A percentile compares a stretch with the other conserved stretches of the same genome.
Conservation (phyloP, 2,329 filamentous ascomycete species). For the Claviceps sp. region DNA sequence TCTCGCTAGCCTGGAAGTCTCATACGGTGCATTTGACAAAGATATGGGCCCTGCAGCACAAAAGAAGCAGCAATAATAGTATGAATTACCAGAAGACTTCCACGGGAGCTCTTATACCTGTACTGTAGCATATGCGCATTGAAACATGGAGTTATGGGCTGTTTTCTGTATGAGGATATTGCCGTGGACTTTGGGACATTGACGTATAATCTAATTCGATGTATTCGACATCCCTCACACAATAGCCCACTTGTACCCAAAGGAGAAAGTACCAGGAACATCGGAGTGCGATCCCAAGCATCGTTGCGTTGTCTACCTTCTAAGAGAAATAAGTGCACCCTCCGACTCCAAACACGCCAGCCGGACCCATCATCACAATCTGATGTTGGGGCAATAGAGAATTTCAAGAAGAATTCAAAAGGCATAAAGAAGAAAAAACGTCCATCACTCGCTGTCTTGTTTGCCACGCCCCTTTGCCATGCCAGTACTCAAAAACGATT, state of each 20-base stretch:
- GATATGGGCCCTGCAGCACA: constrained; percentile 82
- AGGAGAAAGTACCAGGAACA: not conserved
- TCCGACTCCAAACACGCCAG: constrained; percentile 2
- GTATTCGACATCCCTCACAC: not conserved
- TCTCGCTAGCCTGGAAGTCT: constrained; percentile 69
- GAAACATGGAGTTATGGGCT: constrained; percentile 9
- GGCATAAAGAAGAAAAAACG: not conserved
- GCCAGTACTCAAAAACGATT: not conserved
- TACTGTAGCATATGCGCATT: constrained; percentile 8
- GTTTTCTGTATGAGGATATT: not conserved
- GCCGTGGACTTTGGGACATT: not conserved
- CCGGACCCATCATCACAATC: not conserved
- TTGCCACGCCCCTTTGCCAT: not conserved
- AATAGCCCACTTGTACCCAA: not conserved
- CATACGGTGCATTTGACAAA: constrained; percentile 92
- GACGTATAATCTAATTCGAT: not conserved
- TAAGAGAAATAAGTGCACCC: not conserved
- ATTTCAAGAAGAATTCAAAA: not conserved
- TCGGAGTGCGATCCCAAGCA: not conserved
- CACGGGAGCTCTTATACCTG: not conserved
- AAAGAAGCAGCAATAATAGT: constrained; percentile 48
- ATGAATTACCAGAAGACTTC: not conserved
- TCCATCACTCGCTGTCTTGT: not conserved
- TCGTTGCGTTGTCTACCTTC: not conserved
- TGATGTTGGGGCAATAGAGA: no score